Evolutionary conservation across 768 basidiomycete genomes (phyloP), one percentile per base, ranked within the genome.

Genomic region (Macrolepiota fuliginosa): DNA sequence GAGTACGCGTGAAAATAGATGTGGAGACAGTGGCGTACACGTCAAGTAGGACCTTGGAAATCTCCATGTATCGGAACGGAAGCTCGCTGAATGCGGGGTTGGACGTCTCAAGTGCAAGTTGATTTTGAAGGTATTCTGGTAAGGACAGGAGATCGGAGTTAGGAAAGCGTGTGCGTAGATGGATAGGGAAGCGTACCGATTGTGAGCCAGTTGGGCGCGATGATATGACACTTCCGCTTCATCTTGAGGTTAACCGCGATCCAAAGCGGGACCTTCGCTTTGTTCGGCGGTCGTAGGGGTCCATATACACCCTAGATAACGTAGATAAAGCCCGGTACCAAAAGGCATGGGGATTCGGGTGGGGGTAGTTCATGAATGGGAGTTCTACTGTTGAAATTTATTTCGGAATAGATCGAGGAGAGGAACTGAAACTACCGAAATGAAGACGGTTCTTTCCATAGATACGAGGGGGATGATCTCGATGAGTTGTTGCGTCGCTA

Each of bases 211-310:
- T 83, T 81, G 2, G 97, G 97, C 1, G 94, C 82, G 13, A 98
- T 81, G 54, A 99, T 94, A 66, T 92, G 88, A 64, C 96, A 98
- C 74, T 95, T 96, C 72, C 92, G 91, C 80, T 98, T 97, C 69
- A 88, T 72, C 76, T 99, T 99, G 54, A 98, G 78, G 69, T 96
- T 94, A 2, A 92, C 78, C 0, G 96, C 97, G 80, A 99, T 89
- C 97, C 97, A 99, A 3, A 98, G 77, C 0, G 97, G 97, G n/a
- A 98, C 86, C 65, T 83, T 83, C 39, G 89, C 82, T 72, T 91
- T 90, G 61, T 85, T 83, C 4, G 96, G 96, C 1, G 97, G 96
- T 5, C 89, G 81, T 56, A 99, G 84, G 19, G 97, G 96, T 2
- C 97, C 97, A 67, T 94, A 97, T 56, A 89, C 88, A 56, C 94